These are phyloP conservation scores for Sugiyamaella novakii DNA, from an alignment of 1,139 yeast species.

Conservation along the genomic window DNA sequence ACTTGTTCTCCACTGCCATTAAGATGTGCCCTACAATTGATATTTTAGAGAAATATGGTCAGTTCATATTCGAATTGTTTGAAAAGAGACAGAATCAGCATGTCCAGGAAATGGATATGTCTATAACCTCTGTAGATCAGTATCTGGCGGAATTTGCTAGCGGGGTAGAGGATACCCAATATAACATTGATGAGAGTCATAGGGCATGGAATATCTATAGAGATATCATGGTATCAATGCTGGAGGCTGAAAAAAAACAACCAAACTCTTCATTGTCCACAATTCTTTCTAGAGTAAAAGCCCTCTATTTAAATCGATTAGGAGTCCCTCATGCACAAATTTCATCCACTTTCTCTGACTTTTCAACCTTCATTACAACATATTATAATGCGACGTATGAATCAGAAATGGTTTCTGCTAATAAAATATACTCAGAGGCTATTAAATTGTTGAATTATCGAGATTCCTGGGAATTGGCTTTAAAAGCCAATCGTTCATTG, in stretches of 20 bases:
- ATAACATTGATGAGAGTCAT: constrained; percentile 46
- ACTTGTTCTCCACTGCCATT: constrained; percentile 31
- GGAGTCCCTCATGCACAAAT: constrained; percentile 49
- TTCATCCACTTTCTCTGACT: constrained; percentile 48
- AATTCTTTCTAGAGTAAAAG: constrained; percentile 29
- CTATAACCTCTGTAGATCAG: constrained; percentile 7
- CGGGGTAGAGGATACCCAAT: constrained; percentile 39
- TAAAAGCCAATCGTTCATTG: constrained; percentile 25
- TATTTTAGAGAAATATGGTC: constrained; percentile 32
- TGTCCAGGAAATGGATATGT: constrained; percentile 23
- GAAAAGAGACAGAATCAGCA: background rate
- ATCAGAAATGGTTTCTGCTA: constrained; percentile 46
- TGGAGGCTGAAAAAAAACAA: constrained; percentile 4
- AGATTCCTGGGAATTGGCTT: constrained; percentile 31
- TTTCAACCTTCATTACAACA: constrained; percentile 50
- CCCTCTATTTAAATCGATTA: constrained; percentile 45
- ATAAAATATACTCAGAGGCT: constrained; percentile 43
- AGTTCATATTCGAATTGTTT: constrained; percentile 10
- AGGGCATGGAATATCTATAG: constrained; percentile 44
- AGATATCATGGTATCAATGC: constrained; percentile 19
- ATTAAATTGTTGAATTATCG: constrained; percentile 33
- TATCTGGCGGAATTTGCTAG: constrained; percentile 14
- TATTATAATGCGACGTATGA: constrained; percentile 44
- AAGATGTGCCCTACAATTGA: constrained; percentile 26
- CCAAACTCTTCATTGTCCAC: background rate